Base-by-base conservation (phyloP, 2,329 filamentous ascomycete genomes). In the Chaetomiaceae sp. region DNA sequence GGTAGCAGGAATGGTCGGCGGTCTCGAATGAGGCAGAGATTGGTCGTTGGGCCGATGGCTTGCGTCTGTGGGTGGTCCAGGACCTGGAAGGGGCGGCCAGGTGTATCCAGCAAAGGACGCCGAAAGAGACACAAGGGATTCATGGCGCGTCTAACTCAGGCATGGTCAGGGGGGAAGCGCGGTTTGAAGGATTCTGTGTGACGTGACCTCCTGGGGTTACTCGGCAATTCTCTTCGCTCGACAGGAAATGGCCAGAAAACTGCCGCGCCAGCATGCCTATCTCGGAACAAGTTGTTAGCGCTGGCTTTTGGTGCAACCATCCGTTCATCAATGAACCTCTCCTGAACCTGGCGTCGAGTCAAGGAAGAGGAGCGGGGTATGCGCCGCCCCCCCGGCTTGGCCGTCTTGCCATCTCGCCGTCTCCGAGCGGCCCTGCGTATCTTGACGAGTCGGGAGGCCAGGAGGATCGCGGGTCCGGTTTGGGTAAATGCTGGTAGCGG, bases 371-470 rank as follows among this genome's bases (percentile, higher is more conserved):
- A n/a, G 43, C 42, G 42, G 43, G 48, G 37, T 37, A 43, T 31
- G 9, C 42, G 49, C 49, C 37, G 21, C 20, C 30, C 9, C n/a
- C n/a, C n/a, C n/a, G n/a, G n/a, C n/a, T n/a, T n/a, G n/a, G n/a
- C n/a, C n/a, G n/a, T n/a, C n/a, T n/a, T n/a, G n/a, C n/a, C n/a
- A n/a, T n/a, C n/a, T n/a, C n/a, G n/a, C 16, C 23, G 14, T 35
- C 27, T 19, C 34, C n/a, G 27, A 1, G 4, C 2, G 34, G 19
- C 17, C n/a, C 44, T n/a, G n/a, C 50, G 50, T 53, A 53, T 45
- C 41, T 49, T 30, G 37, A 49, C 50, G 50, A 53, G 50, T 53
- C 50, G 45, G 23, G 34, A 19, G 31, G n/a, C 35, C 17, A 2
- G n/a, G n/a, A 33, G 21, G 17, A n/a, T 25, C 16, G 9, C 3